phyloP scores from a whole-genome alignment of 768 basidiomycete genomes.

The Macrolepiota albuminosa region DNA sequence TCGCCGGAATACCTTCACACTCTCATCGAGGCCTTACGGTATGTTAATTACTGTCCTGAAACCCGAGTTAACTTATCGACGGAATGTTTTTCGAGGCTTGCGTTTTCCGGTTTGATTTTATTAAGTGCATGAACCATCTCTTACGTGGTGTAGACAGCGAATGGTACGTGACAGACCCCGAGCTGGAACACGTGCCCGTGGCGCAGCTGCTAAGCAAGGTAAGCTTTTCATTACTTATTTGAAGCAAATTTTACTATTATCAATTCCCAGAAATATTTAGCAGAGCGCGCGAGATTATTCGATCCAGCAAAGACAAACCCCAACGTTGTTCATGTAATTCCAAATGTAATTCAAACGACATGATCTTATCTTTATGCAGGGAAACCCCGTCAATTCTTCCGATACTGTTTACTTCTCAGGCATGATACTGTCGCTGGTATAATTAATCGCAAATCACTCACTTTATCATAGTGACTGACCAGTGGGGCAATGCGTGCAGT shows the following conservation, averaged over 20 bases:
- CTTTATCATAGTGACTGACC: conserved; percentile 62
- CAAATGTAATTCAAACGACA: neutral
- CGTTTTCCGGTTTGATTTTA: conserved; percentile 61
- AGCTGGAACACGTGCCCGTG: conserved; percentile 71
- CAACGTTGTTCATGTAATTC: conserved; percentile 58
- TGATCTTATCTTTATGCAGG: conserved; percentile 35
- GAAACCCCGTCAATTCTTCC: conserved; percentile 77
- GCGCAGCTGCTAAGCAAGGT: conserved; percentile 84
- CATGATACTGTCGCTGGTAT: conserved; percentile 12
- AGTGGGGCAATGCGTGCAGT: conserved; percentile 89
- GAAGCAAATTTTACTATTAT: neutral
- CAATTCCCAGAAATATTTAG: conserved; percentile 72
- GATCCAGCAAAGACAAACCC: conserved; percentile 62
- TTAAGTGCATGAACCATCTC: neutral
- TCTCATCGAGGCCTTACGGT: conserved; percentile 83
- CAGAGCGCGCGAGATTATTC: conserved; percentile 75
- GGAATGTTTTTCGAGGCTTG: conserved; percentile 36
- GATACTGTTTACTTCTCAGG: conserved; percentile 96
- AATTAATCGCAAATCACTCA: neutral
- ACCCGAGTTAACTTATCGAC: neutral
- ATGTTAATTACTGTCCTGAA: conserved; percentile 15
- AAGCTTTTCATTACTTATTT: neutral
- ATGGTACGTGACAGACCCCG: conserved; percentile 92
- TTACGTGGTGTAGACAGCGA: conserved; percentile 54
- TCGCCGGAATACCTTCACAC: conserved; percentile 85